Evolutionary conservation across 306 rosid genomes (phyloP), one percentile per base, ranked within the genome.

Genomic region (Crataegus laevigata): DNA sequence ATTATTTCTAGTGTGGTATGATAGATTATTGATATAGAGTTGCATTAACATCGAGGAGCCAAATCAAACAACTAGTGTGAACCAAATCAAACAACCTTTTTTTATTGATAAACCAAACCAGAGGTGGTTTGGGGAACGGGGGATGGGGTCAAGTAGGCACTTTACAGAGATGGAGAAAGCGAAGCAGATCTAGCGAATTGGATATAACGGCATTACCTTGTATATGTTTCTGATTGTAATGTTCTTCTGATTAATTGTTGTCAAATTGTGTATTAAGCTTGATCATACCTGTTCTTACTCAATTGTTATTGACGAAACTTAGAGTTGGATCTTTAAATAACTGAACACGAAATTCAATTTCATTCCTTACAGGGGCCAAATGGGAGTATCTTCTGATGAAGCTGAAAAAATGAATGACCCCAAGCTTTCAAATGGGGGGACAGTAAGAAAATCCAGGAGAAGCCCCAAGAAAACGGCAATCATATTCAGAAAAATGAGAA

Each of bases 401-500:
- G 34, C 34, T 32, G 34, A 32, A 32, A 32, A 32, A 32, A 32
- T 32, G 0, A 1, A 32, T 32, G 34, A 32, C 6, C 34, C 1
- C 5, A 84, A 79, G 57, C 66, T 69, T 75, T 77, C 81, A 25
- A 77, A 63, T 72, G 89, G 82, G 66, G 82, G 68, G 84, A 40
- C 6, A 36, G 15, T 69, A 76, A 77, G 75, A 66, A 67, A 62
- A 83, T 70, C 34, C 43, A 79, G 65, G 72, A 47, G 71, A 83
- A 69, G 65, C 57, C 30, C n/a, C 68, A 60, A 57, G 84, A 82
- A 72, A 82, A 58, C 7, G 76, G 34, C 66, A 36, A 13, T 19
- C 77, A 72, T n/a, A n/a, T n/a, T n/a, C n/a, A n/a, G n/a, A n/a
- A n/a, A n/a, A n/a, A n/a, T n/a, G n/a, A n/a, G n/a, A n/a, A n/a